These are phyloP conservation scores for Capsella bursapastoris DNA, from an alignment of 345 rosid species.

Conservation along the genomic window DNA sequence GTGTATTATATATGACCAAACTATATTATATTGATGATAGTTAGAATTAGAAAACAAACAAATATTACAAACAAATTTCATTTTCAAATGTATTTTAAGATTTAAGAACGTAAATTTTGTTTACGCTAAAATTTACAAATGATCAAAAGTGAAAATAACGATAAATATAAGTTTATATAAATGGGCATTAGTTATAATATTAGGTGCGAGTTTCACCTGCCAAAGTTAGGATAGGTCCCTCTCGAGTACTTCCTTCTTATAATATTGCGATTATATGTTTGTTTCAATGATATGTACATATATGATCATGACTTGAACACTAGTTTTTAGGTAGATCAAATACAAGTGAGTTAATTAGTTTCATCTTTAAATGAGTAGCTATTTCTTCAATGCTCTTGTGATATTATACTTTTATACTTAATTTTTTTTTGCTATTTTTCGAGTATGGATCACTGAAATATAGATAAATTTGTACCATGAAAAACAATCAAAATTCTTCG, in stretches of 20 bases:
- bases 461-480: no score
- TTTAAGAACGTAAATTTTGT: not conserved
- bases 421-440: no score
- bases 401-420: not conserved
- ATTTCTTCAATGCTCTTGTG: not conserved
- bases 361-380: not conserved
- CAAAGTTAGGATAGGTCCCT: conserved; percentile 21
- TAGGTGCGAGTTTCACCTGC: conserved; percentile 40
- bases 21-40: not conserved
- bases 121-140: no score
- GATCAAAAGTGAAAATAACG: no score
- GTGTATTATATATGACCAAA: not conserved
- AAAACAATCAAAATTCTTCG: not conserved
- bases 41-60: not conserved
- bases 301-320: not conserved
- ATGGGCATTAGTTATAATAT: conserved; percentile 33
- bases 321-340: not conserved
- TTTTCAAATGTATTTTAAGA: no score
- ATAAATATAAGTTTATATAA: not conserved
- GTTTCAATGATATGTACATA: not conserved
- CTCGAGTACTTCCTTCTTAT: not conserved
- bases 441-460: not conserved
- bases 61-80: no score
- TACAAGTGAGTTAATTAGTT: not conserved
- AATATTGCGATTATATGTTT: not conserved